Conservation (phyloP, 2,329 filamentous ascomycete genomes). For the Fusarium aywerte region DNA sequence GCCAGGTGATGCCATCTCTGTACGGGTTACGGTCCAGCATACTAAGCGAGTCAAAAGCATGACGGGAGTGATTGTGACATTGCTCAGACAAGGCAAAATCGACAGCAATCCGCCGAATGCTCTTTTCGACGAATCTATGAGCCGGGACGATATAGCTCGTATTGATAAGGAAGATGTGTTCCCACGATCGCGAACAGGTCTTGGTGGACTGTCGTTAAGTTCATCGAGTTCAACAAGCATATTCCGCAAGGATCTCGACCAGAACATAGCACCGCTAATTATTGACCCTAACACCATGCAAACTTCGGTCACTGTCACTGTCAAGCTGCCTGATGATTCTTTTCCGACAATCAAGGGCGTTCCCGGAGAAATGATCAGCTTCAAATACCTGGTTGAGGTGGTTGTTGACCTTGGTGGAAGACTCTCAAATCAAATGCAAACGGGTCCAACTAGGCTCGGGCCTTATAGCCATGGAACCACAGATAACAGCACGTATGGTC, state of each 20-base stretch:
- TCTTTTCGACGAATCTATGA: constrained; percentile 62
- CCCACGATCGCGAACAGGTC: constrained; percentile 85
- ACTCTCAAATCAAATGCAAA: constrained; percentile 76
- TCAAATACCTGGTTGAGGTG: constrained; percentile 93
- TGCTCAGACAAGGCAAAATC: constrained; percentile 91
- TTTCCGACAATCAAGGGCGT: constrained; percentile 93
- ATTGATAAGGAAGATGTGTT: constrained; percentile 85
- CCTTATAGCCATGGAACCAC: constrained; percentile 45
- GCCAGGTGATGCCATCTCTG: constrained; percentile 82
- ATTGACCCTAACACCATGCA: constrained; percentile 83
- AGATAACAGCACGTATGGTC: constrained; percentile 48
- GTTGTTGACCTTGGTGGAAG: constrained; percentile 92
- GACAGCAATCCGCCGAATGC: constrained; percentile 74
- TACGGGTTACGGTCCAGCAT: constrained; percentile 86
- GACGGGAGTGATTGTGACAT: constrained; percentile 90
- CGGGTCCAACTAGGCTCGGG: constrained; percentile 61
- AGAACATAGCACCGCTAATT: constrained; percentile 87
- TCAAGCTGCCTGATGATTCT: constrained; percentile 87
- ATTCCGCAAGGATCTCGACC: constrained; percentile 94
- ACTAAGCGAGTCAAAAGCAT: constrained; percentile 90
- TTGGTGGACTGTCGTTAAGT: constrained; percentile 86
- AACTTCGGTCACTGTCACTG: constrained; percentile 81
- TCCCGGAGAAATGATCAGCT: constrained; percentile 92
- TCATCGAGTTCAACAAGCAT: constrained; percentile 88
- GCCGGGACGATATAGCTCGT: constrained; percentile 73